A percentile compares a stretch with the other conserved stretches of the same genome.
Conservation (phyloP, 2,329 filamentous ascomycete species). For the Plectosphaerella cucumerina region DNA sequence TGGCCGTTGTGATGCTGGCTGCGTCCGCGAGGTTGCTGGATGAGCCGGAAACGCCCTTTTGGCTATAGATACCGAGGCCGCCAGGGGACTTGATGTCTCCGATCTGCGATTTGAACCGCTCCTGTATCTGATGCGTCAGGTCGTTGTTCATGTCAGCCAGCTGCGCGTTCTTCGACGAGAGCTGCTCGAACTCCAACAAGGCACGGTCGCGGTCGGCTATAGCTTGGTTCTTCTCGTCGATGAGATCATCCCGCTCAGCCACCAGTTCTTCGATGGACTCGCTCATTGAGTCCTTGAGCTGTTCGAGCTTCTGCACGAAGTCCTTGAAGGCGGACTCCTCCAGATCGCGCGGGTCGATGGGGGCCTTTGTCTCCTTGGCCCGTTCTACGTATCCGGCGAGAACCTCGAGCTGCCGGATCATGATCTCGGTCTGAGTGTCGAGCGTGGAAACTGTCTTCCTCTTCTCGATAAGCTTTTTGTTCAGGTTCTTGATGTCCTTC, state of each 20-base stretch:
- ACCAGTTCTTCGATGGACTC: slow-evolving; percentile 56
- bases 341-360: slow-evolving; percentile 74
- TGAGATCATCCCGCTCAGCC: slow-evolving; percentile 71
- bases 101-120: slow-evolving; percentile 79
- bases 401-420: slow-evolving; percentile 86
- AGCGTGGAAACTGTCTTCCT: slow-evolving; percentile 91
- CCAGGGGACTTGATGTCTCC: slow-evolving; percentile 44
- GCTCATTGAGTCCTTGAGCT: slow-evolving; percentile 56
- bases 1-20: slow-evolving; percentile 50
- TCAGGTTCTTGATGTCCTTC: slow-evolving; percentile 68
- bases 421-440: slow-evolving; percentile 92
- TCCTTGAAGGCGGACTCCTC: slow-evolving; percentile 91
- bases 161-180: slow-evolving; percentile 92
- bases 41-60: slow-evolving; percentile 47
- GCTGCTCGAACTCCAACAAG: slow-evolving; percentile 90
- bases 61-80: slow-evolving; percentile 54
- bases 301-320: slow-evolving; percentile 71
- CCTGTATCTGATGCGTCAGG: slow-evolving; percentile 89
- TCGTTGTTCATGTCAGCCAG: slow-evolving; percentile 94
- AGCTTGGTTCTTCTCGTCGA: slow-evolving; percentile 80
- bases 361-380: slow-evolving; percentile 77
- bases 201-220: slow-evolving; percentile 87
- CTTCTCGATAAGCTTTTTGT: slow-evolving; percentile 87
- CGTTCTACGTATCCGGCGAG: slow-evolving; percentile 83
- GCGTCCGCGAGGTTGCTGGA: slow-evolving; percentile 45